Evolutionary conservation across 2,329 filamentous ascomycete genomes (phyloP), one percentile per base, ranked within the genome.

Genomic region (Bimuria novae-zelandiae): DNA sequence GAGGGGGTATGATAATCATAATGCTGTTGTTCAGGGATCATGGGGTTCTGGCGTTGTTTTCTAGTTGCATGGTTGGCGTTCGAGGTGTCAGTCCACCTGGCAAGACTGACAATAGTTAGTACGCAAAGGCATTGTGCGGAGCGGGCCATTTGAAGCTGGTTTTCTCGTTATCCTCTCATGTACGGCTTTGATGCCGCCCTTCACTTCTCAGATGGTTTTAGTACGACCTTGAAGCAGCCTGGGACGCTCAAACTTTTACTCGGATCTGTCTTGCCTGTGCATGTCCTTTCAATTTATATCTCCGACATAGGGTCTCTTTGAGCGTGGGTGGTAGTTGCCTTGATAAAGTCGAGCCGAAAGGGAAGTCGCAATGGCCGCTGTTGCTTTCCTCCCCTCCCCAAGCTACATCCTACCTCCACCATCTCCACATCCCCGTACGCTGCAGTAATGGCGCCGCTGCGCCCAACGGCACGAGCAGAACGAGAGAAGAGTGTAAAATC

Each of bases 401-500:
- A n/a, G n/a, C n/a, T n/a, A n/a, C n/a, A n/a, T 45, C 23, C 19
- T 27, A 22, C 33, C 23, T 29, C 54, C 32, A 51, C 14, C 19
- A 19, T 55, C 48, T 51, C 14, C 19, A 6, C 23, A 10, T 47
- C 23, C 5, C 33, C 19, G 14, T 21, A 33, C 36, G 17, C 27
- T 19, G 22, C 10, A 23, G n/a, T 12, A 7, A 74, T 74, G 70
- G 61, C 65, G 11, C 63, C 62, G 4, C 14, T 51, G 1, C 58
- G 58, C 17, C 40, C 61, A 11, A 35, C 62, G 53, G 60, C 61
- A 21, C 68, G 60, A 29, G 7, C 51, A 7, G 72, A 74, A 56
- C 71, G 70, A 12, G 73, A 76, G 32, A 73, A 65, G 56, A 73
- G 70, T 52, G 50, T 75, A 4, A 70, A 65, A 19, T 40, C 57